Base-by-base conservation (phyloP, 352 stramenopile species). In the Phytophthora fragariaefolia region DNA sequence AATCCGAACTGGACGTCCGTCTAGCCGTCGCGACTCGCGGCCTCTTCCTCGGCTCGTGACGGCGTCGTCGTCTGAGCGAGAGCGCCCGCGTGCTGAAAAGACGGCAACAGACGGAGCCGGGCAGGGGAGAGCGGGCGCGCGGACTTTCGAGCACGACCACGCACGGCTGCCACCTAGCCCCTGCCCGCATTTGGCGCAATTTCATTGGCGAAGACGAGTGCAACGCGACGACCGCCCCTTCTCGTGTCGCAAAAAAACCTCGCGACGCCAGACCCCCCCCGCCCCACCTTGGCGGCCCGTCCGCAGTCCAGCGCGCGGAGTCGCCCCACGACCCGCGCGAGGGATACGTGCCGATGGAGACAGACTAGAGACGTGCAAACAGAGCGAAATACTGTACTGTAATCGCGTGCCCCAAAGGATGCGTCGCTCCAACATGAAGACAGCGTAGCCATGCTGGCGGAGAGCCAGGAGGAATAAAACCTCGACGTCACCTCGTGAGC, bases 1-100 rank as follows among this genome's bases (percentile, higher is more conserved):
- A 78, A 78, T 75, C 57, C 58, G 71, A 78, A 78, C 71, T 78
- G 71, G 55, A 77, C 66, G 64, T 74, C 57, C 56, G 65, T 63
- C 67, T 68, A 64, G 59, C 58, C 42, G 49, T 56, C 49, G 30
- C 40, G n/a, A 54, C 47, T 51, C 38, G 58, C 46, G 60, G 65
- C 50, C 48, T 43, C 64, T 53, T 68, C 57, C 58, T 58, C 49
- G 22, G 43, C 49, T 50, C 20, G 23, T 65, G 56, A 52, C 60
- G 64, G 47, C 28, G 50, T 58, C 34, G 55, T 69, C 32, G 62
- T 58, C 50, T 67, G 55, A 66, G 52, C 23, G 15, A 3, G 17
- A 45, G 24, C 40, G 40, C 52, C 45, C 22, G 45, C 45, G 45
- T 52, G 22, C 22, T 12, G 45, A 23, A 52, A 52, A 27, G 45